These are phyloP conservation scores for Mortierella sp. DNA, from an alignment of 371 early-diverging fungal species.

Conservation along the genomic window DNA sequence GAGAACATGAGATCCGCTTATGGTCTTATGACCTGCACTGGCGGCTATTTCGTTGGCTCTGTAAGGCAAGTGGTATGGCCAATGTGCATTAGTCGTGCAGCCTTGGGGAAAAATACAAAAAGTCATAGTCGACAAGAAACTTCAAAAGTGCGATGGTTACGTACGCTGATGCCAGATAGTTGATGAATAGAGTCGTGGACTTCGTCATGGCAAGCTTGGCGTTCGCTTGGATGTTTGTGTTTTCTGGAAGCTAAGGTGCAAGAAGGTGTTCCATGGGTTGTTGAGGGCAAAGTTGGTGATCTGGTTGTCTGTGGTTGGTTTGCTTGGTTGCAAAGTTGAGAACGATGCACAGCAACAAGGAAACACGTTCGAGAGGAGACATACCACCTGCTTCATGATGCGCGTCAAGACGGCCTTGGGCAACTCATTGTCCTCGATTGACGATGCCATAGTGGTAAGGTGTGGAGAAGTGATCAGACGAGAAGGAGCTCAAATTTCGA, in stretches of 20 bases:
- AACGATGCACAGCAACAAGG: neutral
- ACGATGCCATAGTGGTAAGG: slow-evolving; percentile 32
- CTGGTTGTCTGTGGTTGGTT: neutral
- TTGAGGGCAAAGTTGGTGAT: too few species aligned
- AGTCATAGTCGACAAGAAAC: too few species aligned
- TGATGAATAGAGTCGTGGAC: slow-evolving; percentile 72
- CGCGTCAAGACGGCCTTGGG: slow-evolving; percentile 70
- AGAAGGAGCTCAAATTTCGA: too few species aligned
- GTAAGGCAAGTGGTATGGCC: neutral
- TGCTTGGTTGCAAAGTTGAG: too few species aligned
- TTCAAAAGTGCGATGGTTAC: slow-evolving; percentile 3
- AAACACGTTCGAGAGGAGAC: neutral
- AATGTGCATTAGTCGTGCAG: too few species aligned
- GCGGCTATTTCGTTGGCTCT: slow-evolving; percentile 68
- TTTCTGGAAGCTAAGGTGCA: slow-evolving; percentile 64
- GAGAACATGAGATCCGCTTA: slow-evolving; percentile 62
- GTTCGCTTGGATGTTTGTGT: slow-evolving; percentile 68
- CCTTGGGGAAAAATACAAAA: too few species aligned
- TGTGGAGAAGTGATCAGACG: neutral
- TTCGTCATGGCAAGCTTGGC: slow-evolving; percentile 70
- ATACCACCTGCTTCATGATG: slow-evolving; percentile 66
- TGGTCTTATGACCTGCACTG: slow-evolving; percentile 60
- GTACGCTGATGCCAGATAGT: slow-evolving; percentile 69
- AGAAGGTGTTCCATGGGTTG: neutral
- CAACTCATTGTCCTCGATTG: slow-evolving; percentile 67